Evolutionary conservation across 23 red algal species (phyloP).

Genomic region (Gracilaria domingensis): DNA sequence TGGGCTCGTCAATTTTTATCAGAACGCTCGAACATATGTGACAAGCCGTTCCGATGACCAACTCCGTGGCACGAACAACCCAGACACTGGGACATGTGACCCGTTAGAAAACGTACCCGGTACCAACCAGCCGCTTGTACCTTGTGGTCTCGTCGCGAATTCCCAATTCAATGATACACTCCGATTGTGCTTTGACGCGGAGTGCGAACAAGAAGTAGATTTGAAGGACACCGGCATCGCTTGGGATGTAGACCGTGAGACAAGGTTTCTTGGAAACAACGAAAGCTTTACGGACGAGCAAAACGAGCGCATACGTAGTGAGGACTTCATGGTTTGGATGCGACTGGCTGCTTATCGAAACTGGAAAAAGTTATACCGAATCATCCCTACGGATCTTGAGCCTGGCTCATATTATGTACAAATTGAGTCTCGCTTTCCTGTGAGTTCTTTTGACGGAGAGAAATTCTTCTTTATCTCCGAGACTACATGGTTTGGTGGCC

Average conservation of each 20-base stretch:
- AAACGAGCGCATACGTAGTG: slow-evolving; percentile 38
- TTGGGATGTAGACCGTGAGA: slow-evolving; percentile 71
- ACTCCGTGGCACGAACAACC: slow-evolving; percentile 57
- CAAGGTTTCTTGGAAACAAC: slow-evolving; percentile 39
- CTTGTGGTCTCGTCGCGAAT: slow-evolving; percentile 82
- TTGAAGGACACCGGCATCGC: slow-evolving; percentile 64
- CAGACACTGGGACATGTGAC: slow-evolving; percentile 48
- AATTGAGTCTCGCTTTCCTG: slow-evolving; percentile 66
- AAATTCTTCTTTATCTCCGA: slow-evolving; percentile 91
- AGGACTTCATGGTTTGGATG: slow-evolving; percentile 94
- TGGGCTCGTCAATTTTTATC: slow-evolving; percentile 82
- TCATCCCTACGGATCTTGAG: slow-evolving; percentile 55
- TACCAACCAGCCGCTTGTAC: slow-evolving; percentile 24
- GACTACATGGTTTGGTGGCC: slow-evolving; percentile 92
- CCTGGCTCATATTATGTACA: slow-evolving; percentile 66
- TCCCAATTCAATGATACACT: slow-evolving; percentile 83
- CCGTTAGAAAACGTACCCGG: slow-evolving; percentile 14
- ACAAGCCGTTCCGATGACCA: slow-evolving; percentile 56
- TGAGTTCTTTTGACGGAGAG: slow-evolving; percentile 75
- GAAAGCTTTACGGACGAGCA: slow-evolving; percentile 12
- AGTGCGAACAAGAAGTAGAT: slow-evolving; percentile 14
- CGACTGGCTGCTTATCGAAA: slow-evolving; percentile 71
- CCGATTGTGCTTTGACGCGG: slow-evolving; percentile 40
- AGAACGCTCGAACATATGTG: slow-evolving; percentile 83
- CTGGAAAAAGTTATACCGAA: slow-evolving; percentile 78